Conservation (phyloP, 305 asterid species). For the Fraxinus velutina region DNA sequence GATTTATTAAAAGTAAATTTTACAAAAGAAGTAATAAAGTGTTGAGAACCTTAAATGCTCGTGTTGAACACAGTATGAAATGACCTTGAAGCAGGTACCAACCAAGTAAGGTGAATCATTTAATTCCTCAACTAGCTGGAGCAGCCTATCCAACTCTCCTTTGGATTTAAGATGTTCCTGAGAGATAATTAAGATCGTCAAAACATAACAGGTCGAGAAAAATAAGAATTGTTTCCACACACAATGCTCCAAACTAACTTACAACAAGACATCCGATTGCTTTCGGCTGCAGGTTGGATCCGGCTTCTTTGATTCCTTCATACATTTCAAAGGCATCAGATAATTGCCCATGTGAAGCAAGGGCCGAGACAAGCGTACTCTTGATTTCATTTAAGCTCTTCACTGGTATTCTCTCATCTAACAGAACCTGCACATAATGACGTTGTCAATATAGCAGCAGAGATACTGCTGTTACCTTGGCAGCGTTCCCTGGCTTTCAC, state of each 20-base stretch:
- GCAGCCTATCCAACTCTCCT: slow-evolving; percentile 59
- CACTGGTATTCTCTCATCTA: slow-evolving; percentile 42
- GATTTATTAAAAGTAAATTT: slow-evolving; percentile 13
- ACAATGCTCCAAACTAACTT: slow-evolving; percentile 32
- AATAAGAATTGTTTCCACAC: slow-evolving; percentile 14
- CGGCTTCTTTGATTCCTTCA: slow-evolving; percentile 58
- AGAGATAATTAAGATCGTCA: slow-evolving; percentile 18
- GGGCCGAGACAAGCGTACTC: slow-evolving; percentile 74
- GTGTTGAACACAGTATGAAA: slow-evolving; percentile 58
- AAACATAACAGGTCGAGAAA: slow-evolving; percentile 14
- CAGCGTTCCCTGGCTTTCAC: not conserved
- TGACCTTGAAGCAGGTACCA: slow-evolving; percentile 66
- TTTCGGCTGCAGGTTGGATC: slow-evolving; percentile 56
- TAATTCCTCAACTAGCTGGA: slow-evolving; percentile 67
- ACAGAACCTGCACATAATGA: slow-evolving; percentile 46
- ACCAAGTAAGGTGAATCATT: slow-evolving; percentile 53
- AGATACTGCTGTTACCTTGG: slow-evolving; percentile 5
- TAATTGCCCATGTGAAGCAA: slow-evolving; percentile 75
- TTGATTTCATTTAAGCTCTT: slow-evolving; percentile 59
- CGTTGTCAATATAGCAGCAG: slow-evolving; percentile 20
- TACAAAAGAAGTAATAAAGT: slow-evolving; percentile 19
- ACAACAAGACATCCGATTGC: slow-evolving; percentile 67
- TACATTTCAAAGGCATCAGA: slow-evolving; percentile 67
- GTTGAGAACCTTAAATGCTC: slow-evolving; percentile 61
- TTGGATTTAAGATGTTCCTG: slow-evolving; percentile 66